Evolutionary conservation across 179 eudicot species (phyloP).

Genomic region (Carnegiea gigantea): DNA sequence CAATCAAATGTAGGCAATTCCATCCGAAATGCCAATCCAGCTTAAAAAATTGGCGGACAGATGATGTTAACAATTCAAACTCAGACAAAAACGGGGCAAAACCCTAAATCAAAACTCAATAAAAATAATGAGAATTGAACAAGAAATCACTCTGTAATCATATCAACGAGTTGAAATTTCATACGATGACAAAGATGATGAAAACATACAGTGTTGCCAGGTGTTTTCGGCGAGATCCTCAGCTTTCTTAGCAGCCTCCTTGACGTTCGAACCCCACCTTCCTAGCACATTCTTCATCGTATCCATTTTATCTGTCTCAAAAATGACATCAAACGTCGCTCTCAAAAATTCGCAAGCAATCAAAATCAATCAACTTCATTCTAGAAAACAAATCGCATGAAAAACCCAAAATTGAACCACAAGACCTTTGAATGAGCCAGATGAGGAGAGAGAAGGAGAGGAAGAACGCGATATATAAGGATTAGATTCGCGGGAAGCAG

Average conservation of each 20-base stretch:
- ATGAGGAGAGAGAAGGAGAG: constrained; percentile 17
- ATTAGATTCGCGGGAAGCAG: constrained; percentile 23
- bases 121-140: too few species aligned
- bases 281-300: constrained; percentile 53
- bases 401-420: neutral
- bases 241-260: constrained; percentile 70
- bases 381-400: neutral
- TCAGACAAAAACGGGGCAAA: too few species aligned
- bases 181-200: too few species aligned
- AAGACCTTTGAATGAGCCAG: constrained; percentile 45
- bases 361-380: neutral
- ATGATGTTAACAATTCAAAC: too few species aligned
- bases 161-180: too few species aligned
- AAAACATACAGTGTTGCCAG: constrained; percentile 71
- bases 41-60: too few species aligned
- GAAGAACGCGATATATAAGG: constrained; percentile 48
- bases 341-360: neutral
- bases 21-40: too few species aligned
- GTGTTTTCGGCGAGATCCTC: constrained; percentile 79
- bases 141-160: too few species aligned
- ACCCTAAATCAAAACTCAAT: too few species aligned
- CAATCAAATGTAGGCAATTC: too few species aligned
- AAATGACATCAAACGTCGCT: neutral
- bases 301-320: constrained; percentile 51
- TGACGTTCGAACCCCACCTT: constrained; percentile 72